phyloP scores from a whole-genome alignment of 805 yeast genomes.

The Candida peoriensis region DNA sequence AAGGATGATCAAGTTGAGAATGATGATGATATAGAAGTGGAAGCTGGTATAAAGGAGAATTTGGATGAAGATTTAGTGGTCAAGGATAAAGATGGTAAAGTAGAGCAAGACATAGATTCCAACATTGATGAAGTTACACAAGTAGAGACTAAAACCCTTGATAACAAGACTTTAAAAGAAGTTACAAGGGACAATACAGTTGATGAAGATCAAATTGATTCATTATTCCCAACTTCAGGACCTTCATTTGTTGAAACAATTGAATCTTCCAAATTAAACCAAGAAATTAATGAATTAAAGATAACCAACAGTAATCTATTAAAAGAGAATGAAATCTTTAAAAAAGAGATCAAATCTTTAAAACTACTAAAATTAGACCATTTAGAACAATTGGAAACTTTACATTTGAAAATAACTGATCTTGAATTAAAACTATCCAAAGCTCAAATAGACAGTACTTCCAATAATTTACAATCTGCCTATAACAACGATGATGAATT shows the following conservation, averaged over 20 bases:
- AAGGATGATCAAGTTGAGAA: neutral
- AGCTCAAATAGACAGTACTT: constrained; percentile 21
- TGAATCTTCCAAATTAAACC: constrained; percentile 16
- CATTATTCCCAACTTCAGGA: constrained; percentile 14
- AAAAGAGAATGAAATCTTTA: constrained; percentile 27
- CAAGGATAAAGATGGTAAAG: neutral
- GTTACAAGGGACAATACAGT: neutral
- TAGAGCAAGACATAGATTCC: neutral
- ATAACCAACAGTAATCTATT: constrained; percentile 18
- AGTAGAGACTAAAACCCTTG: neutral
- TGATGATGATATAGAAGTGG: no score
- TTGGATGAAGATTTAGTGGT: neutral
- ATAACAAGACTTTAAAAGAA: neutral
- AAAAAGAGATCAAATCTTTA: constrained; percentile 32
- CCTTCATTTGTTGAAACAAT: constrained; percentile 25
- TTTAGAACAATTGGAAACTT: constrained; percentile 28
- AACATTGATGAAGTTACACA: neutral
- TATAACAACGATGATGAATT: constrained; percentile 18
- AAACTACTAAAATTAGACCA: constrained; percentile 32
- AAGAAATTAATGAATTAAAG: constrained; percentile 25
- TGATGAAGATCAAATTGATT: constrained; percentile 11
- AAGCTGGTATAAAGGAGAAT: no score
- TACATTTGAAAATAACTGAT: constrained; percentile 24
- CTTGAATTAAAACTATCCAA: constrained; percentile 20
- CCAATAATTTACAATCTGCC: constrained; percentile 15